Evolutionary conservation across 331 rosid species (phyloP).

Genomic region (Pyrus hybrid): DNA sequence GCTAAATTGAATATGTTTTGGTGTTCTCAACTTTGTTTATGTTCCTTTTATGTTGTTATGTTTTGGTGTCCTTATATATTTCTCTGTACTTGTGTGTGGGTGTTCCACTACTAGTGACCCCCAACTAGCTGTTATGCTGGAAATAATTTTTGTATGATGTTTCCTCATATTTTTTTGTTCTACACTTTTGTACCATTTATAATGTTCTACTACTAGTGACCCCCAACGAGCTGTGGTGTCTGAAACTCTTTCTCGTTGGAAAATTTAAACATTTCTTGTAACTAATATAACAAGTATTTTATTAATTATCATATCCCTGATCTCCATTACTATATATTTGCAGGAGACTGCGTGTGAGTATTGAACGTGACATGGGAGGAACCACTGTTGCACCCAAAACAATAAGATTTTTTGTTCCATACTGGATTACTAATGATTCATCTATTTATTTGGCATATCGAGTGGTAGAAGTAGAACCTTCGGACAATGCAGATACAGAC

Average conservation of each 20-base stretch:
- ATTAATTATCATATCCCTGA: neutral
- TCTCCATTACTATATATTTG: conserved; percentile 13
- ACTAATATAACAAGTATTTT: neutral
- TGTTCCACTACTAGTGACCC: too few species aligned
- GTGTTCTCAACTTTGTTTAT: too few species aligned
- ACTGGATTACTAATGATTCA: conserved; percentile 86
- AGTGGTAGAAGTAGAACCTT: conserved; percentile 32
- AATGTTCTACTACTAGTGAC: too few species aligned
- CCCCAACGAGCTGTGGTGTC: too few species aligned
- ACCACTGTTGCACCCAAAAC: conserved; percentile 81
- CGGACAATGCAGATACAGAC: conserved; percentile 57
- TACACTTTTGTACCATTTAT: neutral
- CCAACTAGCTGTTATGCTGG: neutral
- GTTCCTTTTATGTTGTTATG: too few species aligned
- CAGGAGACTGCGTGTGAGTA: conserved; percentile 91
- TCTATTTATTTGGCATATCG: conserved; percentile 53
- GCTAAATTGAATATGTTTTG: neutral
- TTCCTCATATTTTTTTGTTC: neutral
- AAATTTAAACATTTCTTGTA: neutral
- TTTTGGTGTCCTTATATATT: too few species aligned
- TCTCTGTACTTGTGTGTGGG: too few species aligned
- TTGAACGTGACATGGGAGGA: conserved; percentile 93
- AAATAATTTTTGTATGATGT: neutral
- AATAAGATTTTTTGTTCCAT: conserved; percentile 78
- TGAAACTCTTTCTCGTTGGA: neutral